These are phyloP conservation scores for Leptographium wingfieldii DNA, from an alignment of 2,329 filamentous ascomycete species.

Conservation along the genomic window DNA sequence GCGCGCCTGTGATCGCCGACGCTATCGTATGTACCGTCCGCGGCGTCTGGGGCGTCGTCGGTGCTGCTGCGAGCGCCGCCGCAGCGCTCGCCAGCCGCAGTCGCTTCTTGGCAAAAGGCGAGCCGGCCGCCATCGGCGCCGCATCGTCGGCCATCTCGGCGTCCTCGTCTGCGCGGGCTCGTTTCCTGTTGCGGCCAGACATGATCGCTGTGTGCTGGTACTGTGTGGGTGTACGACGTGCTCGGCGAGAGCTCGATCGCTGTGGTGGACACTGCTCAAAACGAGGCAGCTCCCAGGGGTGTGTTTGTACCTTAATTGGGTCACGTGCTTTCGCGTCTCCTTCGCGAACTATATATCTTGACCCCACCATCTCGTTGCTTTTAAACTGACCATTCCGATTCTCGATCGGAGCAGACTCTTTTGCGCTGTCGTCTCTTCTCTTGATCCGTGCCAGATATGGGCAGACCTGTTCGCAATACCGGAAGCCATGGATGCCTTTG, in stretches of 20 bases:
- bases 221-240: not conserved
- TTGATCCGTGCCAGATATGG: not conserved
- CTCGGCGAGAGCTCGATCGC: too few species aligned
- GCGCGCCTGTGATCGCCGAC: slow-evolving; percentile 11
- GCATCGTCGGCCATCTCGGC: not conserved
- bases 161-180: slow-evolving; percentile 6
- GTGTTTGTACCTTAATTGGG: not conserved
- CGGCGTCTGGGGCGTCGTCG: slow-evolving; percentile 13
- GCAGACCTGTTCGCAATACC: not conserved
- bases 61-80: not conserved
- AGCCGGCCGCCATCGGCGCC: not conserved
- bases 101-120: slow-evolving; percentile 8
- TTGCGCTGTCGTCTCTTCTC: not conserved
- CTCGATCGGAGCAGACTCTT: not conserved
- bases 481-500: slow-evolving; percentile 42
- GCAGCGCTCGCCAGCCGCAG: slow-evolving; percentile 4
- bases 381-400: slow-evolving; percentile 1
- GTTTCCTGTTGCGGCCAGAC: slow-evolving; percentile 6
- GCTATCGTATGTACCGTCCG: slow-evolving; percentile 11
- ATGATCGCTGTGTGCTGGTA: not conserved
- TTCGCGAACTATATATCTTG: not conserved
- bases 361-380: slow-evolving; percentile 1
- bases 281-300: not conserved
- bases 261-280: not conserved
- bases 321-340: slow-evolving; percentile 13